Conservation (phyloP, 2,329 filamentous ascomycete species). For the Intubia oerlemansii region DNA sequence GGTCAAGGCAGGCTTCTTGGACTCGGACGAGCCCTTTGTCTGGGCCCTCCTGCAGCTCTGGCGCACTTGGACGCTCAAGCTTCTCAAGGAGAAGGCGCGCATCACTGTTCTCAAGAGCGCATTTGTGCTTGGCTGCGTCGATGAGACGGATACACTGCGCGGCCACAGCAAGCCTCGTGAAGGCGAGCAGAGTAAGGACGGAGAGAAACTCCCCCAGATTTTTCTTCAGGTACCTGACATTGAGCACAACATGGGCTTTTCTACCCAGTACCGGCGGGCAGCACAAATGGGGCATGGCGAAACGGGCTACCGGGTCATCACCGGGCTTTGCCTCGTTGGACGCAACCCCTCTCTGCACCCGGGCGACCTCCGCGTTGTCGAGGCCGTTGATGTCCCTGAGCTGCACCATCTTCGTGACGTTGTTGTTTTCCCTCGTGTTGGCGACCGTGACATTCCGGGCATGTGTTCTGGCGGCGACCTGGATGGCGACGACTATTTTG, state of each 20-base stretch:
- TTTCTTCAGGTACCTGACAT: conserved; percentile 59
- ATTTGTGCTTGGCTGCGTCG: conserved; percentile 71
- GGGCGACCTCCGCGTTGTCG: conserved; percentile 74
- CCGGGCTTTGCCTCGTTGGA: conserved; percentile 63
- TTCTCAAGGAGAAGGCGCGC: conserved; percentile 79
- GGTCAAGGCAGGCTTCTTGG: conserved; percentile 62
- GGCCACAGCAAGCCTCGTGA: conserved; percentile 45
- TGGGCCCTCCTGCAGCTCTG: conserved; percentile 62
- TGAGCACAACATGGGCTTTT: neutral
- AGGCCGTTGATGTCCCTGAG: conserved; percentile 54
- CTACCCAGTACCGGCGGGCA: too few relatives aligned
- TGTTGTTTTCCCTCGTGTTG: conserved; percentile 50
- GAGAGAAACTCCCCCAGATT: conserved; percentile 50
- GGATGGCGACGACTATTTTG: conserved; percentile 87
- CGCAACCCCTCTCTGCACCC: conserved; percentile 88
- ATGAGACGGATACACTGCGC: conserved; percentile 57
- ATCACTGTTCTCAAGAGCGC: conserved; percentile 67
- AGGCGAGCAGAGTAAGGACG: conserved; percentile 17
- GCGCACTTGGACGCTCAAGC: conserved; percentile 74
- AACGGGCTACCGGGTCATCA: conserved; percentile 35
- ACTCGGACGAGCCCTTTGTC: conserved; percentile 55
- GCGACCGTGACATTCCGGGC: conserved; percentile 47
- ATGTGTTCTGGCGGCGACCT: conserved; percentile 96
- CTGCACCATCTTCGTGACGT: conserved; percentile 64
- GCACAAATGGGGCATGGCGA: conserved; percentile 8